These are phyloP conservation scores for Talaromyces sp. DNA, from an alignment of 2,329 filamentous ascomycete genomes.

Conservation along the genomic window DNA sequence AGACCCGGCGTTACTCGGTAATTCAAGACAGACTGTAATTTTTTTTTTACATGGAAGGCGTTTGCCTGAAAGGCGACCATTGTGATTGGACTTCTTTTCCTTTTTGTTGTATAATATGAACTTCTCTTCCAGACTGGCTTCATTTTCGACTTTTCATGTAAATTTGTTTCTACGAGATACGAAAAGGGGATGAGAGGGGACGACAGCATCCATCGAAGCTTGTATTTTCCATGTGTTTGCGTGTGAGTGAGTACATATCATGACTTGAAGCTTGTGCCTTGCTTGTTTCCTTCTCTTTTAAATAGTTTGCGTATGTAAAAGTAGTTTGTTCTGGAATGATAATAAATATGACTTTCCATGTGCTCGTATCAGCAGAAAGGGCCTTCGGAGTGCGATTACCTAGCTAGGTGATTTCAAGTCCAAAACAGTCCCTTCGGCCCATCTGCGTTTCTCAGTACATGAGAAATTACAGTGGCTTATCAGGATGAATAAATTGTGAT, in stretches of 20 bases:
- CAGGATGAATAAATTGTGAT: neutral
- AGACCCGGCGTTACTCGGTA: constrained; percentile 3
- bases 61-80: neutral
- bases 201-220: neutral
- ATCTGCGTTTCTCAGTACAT: neutral
- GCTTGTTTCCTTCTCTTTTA: neutral
- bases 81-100: neutral
- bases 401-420: neutral
- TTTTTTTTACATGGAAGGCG: neutral
- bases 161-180: neutral
- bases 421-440: neutral
- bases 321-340: neutral
- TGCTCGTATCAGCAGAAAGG: neutral
- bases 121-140: neutral
- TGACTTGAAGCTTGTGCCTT: neutral
- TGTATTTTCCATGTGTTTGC: neutral
- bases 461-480: neutral
- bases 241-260: neutral
- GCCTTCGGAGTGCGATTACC: neutral
- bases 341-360: neutral
- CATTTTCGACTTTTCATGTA: neutral
- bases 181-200: neutral
- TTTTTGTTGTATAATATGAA: neutral
- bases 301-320: neutral
- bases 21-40: neutral